Conservation (phyloP, 192 early-diverging fungal genomes). For the Mortierella antarctica region DNA sequence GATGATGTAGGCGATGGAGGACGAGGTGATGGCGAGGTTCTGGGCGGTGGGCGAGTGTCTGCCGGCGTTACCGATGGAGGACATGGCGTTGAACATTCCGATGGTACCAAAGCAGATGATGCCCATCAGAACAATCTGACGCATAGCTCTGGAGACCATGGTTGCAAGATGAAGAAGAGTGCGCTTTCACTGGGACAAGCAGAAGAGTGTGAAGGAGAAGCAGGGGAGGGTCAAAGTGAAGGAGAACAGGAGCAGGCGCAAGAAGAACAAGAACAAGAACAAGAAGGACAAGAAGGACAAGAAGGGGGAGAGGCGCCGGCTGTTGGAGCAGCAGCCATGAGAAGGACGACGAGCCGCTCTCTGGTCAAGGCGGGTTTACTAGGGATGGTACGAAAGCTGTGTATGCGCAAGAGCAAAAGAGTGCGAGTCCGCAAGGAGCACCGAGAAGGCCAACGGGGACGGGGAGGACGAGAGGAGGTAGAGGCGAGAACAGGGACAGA, state of each 20-base stretch:
- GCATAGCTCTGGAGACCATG: conserved; percentile 31
- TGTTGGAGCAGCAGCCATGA: not conserved
- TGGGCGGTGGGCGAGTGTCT: conserved; percentile 21
- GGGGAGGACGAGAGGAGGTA: not conserved
- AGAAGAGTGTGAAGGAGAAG: not conserved
- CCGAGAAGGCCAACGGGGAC: not conserved
- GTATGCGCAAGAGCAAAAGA: too few relatives aligned
- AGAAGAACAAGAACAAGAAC: not conserved
- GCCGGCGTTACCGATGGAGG: conserved; percentile 33
- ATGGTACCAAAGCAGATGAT: conserved; percentile 41
- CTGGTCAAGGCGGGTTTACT: too few relatives aligned
- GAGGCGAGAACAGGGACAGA: not conserved
- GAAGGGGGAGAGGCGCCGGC: conserved; percentile 3
- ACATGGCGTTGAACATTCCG: conserved; percentile 48
- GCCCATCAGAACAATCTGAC: conserved; percentile 35
- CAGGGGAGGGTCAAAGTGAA: not conserved
- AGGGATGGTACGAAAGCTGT: too few relatives aligned
- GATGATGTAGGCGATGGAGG: conserved; percentile 67
- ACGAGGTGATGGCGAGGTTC: conserved; percentile 27
- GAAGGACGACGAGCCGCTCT: too few relatives aligned
- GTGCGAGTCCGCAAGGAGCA: not conserved
- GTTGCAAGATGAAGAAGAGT: not conserved
- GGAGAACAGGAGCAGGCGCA: not conserved
- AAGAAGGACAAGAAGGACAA: not conserved
- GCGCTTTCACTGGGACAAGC: not conserved